Conservation (phyloP, 108 stramenopile species). For the Ochromonas danica region DNA sequence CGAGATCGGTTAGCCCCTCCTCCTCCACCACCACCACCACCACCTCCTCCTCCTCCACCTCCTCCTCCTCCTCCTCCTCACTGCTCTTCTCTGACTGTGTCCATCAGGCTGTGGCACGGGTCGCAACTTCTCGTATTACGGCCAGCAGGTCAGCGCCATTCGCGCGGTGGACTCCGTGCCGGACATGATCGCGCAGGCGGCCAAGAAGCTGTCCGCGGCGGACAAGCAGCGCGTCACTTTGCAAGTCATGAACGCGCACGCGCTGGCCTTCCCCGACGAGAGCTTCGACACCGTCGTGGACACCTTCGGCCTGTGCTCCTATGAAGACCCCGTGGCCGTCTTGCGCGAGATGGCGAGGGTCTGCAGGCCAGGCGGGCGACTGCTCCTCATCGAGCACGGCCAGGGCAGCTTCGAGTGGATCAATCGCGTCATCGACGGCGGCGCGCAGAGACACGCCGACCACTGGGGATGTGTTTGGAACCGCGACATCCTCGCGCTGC, state of each 20-base stretch:
- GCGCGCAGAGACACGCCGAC: constrained; percentile 65
- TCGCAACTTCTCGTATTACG: constrained; percentile 70
- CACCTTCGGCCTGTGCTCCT: constrained; percentile 85
- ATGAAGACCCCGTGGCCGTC: constrained; percentile 75
- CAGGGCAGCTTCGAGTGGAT: constrained; percentile 26
- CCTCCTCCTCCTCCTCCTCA: too few species aligned
- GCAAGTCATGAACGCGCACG: constrained; percentile 57
- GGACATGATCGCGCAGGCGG: constrained; percentile 67
- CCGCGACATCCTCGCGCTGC: constrained; percentile 70
- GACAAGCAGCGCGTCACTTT: background rate
- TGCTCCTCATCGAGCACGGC: constrained; percentile 67
- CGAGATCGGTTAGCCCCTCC: too few species aligned
- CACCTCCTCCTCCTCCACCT: too few species aligned
- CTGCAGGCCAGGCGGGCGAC: constrained; percentile 69
- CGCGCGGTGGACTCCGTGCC: constrained; percentile 72
- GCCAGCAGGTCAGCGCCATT: constrained; percentile 62
- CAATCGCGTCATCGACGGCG: constrained; percentile 60
- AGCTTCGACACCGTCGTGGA: constrained; percentile 81
- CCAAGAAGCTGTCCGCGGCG: constrained; percentile 34
- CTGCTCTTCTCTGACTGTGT: too few species aligned
- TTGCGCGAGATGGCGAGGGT: constrained; percentile 77
- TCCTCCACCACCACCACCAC: too few species aligned
- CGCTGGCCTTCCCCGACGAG: constrained; percentile 61
- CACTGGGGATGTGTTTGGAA: constrained; percentile 89
- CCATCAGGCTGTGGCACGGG: constrained; percentile 85